These are phyloP conservation scores for Salix brachista DNA, from an alignment of 345 rosid genomes.

Conservation along the genomic window DNA sequence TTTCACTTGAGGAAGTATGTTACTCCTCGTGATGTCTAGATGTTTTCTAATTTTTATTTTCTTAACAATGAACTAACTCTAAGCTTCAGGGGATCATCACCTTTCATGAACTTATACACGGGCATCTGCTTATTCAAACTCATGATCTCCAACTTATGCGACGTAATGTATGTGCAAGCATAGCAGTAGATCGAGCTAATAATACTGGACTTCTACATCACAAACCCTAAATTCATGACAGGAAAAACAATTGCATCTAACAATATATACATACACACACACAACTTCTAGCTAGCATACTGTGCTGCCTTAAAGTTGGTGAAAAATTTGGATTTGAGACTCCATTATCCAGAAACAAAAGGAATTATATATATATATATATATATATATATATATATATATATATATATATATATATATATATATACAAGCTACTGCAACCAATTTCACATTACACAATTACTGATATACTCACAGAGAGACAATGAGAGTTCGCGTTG, in stretches of 20 bases:
- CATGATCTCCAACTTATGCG: neutral
- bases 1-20: too few species aligned
- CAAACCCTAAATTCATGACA: conserved; percentile 4
- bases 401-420: too few species aligned
- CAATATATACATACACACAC: neutral
- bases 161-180: neutral
- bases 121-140: neutral
- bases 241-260: neutral
- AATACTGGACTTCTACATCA: neutral
- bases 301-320: neutral
- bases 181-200: neutral
- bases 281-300: neutral
- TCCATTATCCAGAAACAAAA: neutral
- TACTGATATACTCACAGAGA: conserved; percentile 10
- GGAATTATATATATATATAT: neutral
- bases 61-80: neutral
- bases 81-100: neutral
- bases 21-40: neutral
- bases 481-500: neutral
- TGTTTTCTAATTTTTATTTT: neutral
- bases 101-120: neutral
- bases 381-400: too few species aligned
- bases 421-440: neutral
- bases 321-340: neutral
- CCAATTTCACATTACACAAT: neutral